phyloP scores from a whole-genome alignment of 2,329 filamentous ascomycete species.

The Pseudogymnoascus pannorum region DNA sequence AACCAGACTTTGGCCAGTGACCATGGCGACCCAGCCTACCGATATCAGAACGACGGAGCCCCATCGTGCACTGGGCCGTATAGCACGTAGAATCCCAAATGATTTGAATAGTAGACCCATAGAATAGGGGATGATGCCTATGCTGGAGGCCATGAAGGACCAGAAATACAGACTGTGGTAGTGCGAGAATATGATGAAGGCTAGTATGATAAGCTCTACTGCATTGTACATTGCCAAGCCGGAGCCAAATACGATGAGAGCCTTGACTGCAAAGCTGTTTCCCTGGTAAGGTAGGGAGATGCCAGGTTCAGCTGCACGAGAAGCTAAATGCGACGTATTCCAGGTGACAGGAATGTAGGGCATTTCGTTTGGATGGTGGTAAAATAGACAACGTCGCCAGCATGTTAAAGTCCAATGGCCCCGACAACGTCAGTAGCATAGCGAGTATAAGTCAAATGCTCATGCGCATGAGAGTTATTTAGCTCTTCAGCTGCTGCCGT shows the following conservation, averaged over 20 bases:
- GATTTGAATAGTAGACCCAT: constrained; percentile 40
- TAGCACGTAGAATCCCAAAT: constrained; percentile 14
- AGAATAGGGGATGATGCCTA: constrained; percentile 38
- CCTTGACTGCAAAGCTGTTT: not conserved
- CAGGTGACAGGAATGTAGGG: no score
- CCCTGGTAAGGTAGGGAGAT: not conserved
- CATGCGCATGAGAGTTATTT: no score
- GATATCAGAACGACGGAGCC: constrained; percentile 36
- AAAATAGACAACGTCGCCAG: no score
- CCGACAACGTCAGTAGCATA: no score
- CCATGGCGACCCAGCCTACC: constrained; percentile 37
- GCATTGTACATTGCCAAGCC: constrained; percentile 43
- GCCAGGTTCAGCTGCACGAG: not conserved
- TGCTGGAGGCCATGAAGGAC: constrained; percentile 38
- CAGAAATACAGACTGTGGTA: constrained; percentile 44
- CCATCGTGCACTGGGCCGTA: constrained; percentile 24
- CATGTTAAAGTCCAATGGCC: no score
- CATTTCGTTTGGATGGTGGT: no score
- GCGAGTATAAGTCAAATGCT: no score
- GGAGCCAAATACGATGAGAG: constrained; percentile 37
- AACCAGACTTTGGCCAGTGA: constrained; percentile 40
- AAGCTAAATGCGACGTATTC: no score
- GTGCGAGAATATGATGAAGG: constrained; percentile 40
- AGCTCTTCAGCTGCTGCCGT: no score
- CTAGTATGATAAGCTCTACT: constrained; percentile 39